A percentile compares a stretch with the other conserved stretches of the same genome.
phyloP scores from a whole-genome alignment of 2,329 filamentous ascomycete species.

The Biscogniauxia sp. region DNA sequence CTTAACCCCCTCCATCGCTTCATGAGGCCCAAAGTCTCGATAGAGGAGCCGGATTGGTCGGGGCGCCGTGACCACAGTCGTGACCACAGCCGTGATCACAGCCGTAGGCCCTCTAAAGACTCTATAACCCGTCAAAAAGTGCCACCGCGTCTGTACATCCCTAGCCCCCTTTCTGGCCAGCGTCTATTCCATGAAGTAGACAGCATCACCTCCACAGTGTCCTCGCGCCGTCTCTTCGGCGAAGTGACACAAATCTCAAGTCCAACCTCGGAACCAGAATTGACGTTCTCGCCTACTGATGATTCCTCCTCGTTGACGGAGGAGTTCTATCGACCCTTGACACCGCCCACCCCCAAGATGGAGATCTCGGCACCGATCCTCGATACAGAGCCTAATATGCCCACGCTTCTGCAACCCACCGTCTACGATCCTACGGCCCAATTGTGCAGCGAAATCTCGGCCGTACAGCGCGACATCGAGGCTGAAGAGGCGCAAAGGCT shows the following conservation, averaged over 20 bases:
- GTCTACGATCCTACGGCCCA: constrained; percentile 50
- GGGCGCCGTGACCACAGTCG: constrained; percentile 21
- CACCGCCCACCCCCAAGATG: constrained; percentile 24
- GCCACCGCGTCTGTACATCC: constrained; percentile 21
- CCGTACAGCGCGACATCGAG: constrained; percentile 57
- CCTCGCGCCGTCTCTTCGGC: constrained; percentile 30
- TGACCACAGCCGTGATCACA: constrained; percentile 17
- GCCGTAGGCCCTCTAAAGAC: constrained; percentile 24
- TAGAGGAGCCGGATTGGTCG: constrained; percentile 15
- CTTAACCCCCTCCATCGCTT: constrained; percentile 25
- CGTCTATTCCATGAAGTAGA: constrained; percentile 33
- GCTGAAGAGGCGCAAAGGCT: constrained; percentile 55
- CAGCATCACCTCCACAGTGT: constrained; percentile 25
- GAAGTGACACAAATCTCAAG: constrained; percentile 26
- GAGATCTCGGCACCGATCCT: constrained; percentile 52
- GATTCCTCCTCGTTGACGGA: constrained; percentile 27
- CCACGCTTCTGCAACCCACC: constrained; percentile 54
- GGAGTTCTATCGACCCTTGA: constrained; percentile 32
- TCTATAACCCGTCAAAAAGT: constrained; percentile 15
- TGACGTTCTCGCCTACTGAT: constrained; percentile 31
- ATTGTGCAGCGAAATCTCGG: constrained; percentile 48
- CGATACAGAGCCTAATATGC: constrained; percentile 43
- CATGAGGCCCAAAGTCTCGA: constrained; percentile 24
- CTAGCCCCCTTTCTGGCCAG: constrained; percentile 23
- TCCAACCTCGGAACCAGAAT: constrained; percentile 29